These are phyloP conservation scores for Letharia lupina DNA, from an alignment of 495 filamentous ascomycete genomes.

Conservation along the genomic window DNA sequence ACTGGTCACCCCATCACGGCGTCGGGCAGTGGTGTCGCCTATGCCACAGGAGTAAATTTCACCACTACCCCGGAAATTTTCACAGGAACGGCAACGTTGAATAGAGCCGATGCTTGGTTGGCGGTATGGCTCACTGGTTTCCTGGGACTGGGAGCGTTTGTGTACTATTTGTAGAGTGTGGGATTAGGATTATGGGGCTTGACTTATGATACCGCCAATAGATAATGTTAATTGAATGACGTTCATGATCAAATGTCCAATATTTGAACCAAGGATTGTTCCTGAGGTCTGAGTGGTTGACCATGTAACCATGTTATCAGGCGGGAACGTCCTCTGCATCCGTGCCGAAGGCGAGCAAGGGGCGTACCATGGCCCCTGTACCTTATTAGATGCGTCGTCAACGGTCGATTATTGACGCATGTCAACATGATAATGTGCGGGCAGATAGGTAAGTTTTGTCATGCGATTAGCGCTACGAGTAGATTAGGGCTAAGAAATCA, in stretches of 20 bases:
- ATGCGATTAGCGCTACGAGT: background rate
- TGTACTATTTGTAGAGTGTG: slow-evolving; percentile 17
- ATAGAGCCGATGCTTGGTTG: slow-evolving; percentile 13
- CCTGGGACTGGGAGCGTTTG: slow-evolving; percentile 18
- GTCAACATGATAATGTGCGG: too few relatives aligned
- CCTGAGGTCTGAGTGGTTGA: background rate
- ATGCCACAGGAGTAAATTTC: background rate
- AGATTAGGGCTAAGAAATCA: background rate
- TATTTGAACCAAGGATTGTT: background rate
- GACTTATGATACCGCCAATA: background rate
- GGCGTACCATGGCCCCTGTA: background rate
- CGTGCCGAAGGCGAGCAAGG: background rate
- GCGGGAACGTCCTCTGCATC: background rate
- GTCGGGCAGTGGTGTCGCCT: background rate
- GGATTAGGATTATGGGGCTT: background rate
- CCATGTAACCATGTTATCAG: background rate
- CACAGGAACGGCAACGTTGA: slow-evolving; percentile 11
- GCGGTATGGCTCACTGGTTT: slow-evolving; percentile 16
- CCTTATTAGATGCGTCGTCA: background rate
- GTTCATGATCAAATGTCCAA: background rate
- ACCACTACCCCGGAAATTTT: slow-evolving; percentile 8
- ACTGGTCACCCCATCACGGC: background rate
- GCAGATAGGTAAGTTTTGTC: background rate
- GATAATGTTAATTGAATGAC: slow-evolving; percentile 1
- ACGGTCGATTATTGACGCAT: background rate